Conservation (phyloP, 192 early-diverging fungal species). For the Entomortierella chlamydospora region DNA sequence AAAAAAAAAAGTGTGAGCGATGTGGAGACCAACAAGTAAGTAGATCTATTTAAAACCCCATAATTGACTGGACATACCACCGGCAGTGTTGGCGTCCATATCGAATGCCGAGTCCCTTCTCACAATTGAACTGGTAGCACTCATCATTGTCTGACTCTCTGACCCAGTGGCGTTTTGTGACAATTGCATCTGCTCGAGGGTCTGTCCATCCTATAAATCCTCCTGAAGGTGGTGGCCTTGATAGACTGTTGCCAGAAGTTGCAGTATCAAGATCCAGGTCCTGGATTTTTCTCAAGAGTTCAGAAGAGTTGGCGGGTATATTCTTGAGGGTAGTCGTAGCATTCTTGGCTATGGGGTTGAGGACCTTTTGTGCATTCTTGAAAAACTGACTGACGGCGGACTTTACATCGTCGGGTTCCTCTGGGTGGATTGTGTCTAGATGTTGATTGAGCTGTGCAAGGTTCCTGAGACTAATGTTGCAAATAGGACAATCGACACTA, state of each 20-base stretch:
- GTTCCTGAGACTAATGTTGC: constrained; percentile 47
- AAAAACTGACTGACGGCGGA: constrained; percentile 62
- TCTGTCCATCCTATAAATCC: constrained; percentile 55
- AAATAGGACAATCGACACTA: constrained; percentile 47
- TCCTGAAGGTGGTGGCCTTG: constrained; percentile 36
- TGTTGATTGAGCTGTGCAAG: constrained; percentile 58
- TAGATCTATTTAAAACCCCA: background rate
- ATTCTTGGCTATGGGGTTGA: constrained; percentile 56
- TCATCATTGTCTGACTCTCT: constrained; percentile 58
- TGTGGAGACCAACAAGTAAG: background rate
- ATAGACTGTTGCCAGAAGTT: constrained; percentile 37
- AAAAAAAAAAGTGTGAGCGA: background rate
- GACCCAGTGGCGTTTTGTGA: constrained; percentile 70
- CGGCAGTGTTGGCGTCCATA: constrained; percentile 68
- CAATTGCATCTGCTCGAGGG: constrained; percentile 45
- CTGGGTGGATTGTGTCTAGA: constrained; percentile 60
- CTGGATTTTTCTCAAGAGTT: constrained; percentile 57
- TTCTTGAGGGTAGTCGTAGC: constrained; percentile 49
- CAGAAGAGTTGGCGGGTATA: constrained; percentile 57
- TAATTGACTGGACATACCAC: constrained; percentile 47
- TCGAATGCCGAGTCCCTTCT: constrained; percentile 57
- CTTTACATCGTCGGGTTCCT: constrained; percentile 63
- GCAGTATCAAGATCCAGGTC: constrained; percentile 53
- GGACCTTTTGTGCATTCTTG: constrained; percentile 63
- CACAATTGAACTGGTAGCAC: constrained; percentile 60